Base-by-base conservation (phyloP, 495 filamentous ascomycete species). In the Hyaloscypha finlandica region DNA sequence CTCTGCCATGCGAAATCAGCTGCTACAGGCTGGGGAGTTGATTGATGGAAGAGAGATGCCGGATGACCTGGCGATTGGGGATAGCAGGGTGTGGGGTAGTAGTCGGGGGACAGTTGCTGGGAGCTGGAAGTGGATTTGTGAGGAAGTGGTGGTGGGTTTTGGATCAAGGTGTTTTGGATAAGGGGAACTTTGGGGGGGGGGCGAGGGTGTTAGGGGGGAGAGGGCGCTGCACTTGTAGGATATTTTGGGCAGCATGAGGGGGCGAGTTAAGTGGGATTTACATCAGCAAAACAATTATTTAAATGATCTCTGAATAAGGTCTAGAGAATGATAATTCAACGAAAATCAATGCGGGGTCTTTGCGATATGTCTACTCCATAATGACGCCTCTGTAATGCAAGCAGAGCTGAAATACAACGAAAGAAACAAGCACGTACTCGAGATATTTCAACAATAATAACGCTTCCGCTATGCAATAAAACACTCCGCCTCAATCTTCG, bases 61-160 rank as follows among this genome's bases (percentile, higher is more conserved):
- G 58, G 29, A 42, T 19, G 65, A 63, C 51, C 20, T 63, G 31
- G 11, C 22, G 16, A 25, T 6, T 19, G 54, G 66, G 8, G 64
- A 57, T 33, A 30, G 64, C 5, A 69, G 55, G 32, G 32, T 69
- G 12, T 69, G 67, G 67, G 56, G 62, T 31, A 29, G n/a, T 45
- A 48, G 35, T 20, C 57, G 63, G 59, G 66, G 8, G 57, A 59
- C 4, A 61, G 22, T 32, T 56, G 63, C 11, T 70, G 68, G 63
- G 68, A 70, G 52, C 14, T 63, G n/a, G 35, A 52, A 2, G 59
- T 52, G 35, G 8, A 25, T 70, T 70, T 59, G 51, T 29, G 42
- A 61, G 33, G 58, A 70, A 70, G 52, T 70, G 59, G 68, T 70
- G 68, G 59, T 66, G 60, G 30, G 29, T 70, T 29, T 37, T 70